Percentiles rank a stretch among this genome's conserved stretches.
Evolutionary conservation across 1,139 yeast genomes (phyloP).

Genomic region (Groenewaldozyma auringiensis): DNA sequence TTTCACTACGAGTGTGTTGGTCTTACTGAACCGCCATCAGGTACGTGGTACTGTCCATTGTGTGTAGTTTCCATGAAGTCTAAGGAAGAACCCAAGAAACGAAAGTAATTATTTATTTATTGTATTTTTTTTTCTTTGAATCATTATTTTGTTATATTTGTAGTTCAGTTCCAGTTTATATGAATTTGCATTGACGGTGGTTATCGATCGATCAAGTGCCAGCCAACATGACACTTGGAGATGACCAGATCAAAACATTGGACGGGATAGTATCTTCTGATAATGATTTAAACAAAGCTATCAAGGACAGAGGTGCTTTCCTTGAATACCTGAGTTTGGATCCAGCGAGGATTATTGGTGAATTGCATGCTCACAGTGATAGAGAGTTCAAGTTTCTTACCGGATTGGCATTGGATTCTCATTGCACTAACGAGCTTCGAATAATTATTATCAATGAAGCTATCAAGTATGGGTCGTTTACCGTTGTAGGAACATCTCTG

Average conservation of each 20-base stretch:
- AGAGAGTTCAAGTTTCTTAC: not conserved
- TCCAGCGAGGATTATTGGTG: not conserved
- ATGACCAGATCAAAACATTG: not conserved
- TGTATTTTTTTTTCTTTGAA: not conserved
- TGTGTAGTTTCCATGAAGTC: slow-evolving; percentile 19
- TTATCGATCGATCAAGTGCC: not conserved
- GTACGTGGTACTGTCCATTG: slow-evolving; percentile 36
- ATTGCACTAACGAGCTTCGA: not conserved
- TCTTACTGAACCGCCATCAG: slow-evolving; percentile 39
- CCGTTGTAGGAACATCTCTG: not conserved
- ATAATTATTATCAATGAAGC: not conserved
- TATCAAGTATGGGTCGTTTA: not conserved
- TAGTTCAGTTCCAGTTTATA: too few species aligned
- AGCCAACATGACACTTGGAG: not conserved
- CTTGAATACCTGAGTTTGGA: not conserved
- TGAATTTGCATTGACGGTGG: not conserved
- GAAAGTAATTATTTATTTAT: too few species aligned
- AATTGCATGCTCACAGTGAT: not conserved
- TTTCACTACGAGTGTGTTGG: slow-evolving; percentile 78
- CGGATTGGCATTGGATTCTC: not conserved
- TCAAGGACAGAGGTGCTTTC: not conserved
- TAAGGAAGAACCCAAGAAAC: slow-evolving; percentile 3
- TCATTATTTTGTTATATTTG: not conserved
- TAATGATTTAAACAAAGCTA: not conserved
- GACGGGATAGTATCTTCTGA: not conserved